A percentile compares a stretch with the other conserved stretches of the same genome.
Conservation (phyloP, 2,329 filamentous ascomycete species). For the Colletotrichum sp. region DNA sequence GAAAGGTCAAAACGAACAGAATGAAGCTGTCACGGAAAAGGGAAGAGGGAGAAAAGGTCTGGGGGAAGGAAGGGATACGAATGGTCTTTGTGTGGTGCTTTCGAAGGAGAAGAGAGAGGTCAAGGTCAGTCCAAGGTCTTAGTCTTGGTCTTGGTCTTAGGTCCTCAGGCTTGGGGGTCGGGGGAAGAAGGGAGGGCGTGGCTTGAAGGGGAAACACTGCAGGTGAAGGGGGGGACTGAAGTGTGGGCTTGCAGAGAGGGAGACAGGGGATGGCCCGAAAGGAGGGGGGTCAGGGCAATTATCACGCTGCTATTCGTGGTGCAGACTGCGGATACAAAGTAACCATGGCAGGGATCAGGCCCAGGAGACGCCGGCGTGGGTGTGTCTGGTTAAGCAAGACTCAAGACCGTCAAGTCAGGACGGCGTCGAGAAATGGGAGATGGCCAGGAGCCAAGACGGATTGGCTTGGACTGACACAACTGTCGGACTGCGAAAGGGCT, state of each 20-base stretch:
- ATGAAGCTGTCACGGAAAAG: slow-evolving; percentile 22
- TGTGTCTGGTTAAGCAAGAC: background rate
- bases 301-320: slow-evolving; percentile 21
- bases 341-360: slow-evolving; percentile 14
- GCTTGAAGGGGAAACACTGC: slow-evolving; percentile 20
- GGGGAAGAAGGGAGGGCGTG: slow-evolving; percentile 4
- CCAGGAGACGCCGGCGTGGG: background rate
- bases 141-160: background rate
- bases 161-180: background rate
- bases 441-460: background rate
- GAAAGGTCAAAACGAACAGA: slow-evolving; percentile 28
- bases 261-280: slow-evolving; percentile 5
- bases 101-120: background rate
- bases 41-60: slow-evolving; percentile 9
- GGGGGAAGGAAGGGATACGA: slow-evolving; percentile 12
- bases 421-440: background rate
- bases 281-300: slow-evolving; percentile 15
- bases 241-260: background rate
- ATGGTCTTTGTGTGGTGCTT: slow-evolving; percentile 16
- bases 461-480: background rate
- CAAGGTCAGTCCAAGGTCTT: background rate
- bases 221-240: background rate
- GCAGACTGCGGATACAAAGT: slow-evolving; percentile 17
- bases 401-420: background rate
- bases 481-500: background rate